Percentiles rank a stretch among this genome's conserved stretches.
Conservation (phyloP, 257 asterid genomes). For the Solanum lignicaule region DNA sequence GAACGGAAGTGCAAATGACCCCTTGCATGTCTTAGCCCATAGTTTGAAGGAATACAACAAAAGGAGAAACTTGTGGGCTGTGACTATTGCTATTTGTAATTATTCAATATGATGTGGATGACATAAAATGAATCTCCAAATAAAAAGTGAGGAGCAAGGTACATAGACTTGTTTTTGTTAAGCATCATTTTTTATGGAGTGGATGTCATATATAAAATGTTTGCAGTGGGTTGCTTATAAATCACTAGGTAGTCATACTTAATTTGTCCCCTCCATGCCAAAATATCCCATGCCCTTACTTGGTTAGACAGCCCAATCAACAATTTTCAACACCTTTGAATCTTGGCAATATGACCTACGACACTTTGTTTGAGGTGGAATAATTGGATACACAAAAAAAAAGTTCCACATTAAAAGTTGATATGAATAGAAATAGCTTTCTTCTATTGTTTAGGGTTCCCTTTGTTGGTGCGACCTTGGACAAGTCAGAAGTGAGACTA, state of each 20-base stretch:
- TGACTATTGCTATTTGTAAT: neutral
- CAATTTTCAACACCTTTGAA: neutral
- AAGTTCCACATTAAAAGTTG: neutral
- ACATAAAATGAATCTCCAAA: neutral
- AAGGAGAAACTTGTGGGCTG: neutral
- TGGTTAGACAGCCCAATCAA: neutral
- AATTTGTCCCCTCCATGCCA: neutral
- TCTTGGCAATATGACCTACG: neutral
- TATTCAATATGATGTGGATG: neutral
- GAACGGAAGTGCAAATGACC: neutral
- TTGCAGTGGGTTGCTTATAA: neutral
- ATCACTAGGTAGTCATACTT: neutral
- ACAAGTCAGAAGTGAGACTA: neutral
- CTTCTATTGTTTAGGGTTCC: neutral
- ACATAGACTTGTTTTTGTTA: neutral
- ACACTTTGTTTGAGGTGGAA: neutral
- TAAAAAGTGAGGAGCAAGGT: neutral
- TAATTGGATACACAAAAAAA: neutral
- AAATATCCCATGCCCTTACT: neutral
- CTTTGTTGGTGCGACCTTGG: neutral
- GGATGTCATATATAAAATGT: neutral
- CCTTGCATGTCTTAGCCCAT: neutral
- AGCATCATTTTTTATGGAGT: neutral
- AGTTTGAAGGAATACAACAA: neutral
- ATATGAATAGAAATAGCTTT: no score